phyloP scores from a whole-genome alignment of 106 monocot species.

The Phalaenopsis aphrodite region DNA sequence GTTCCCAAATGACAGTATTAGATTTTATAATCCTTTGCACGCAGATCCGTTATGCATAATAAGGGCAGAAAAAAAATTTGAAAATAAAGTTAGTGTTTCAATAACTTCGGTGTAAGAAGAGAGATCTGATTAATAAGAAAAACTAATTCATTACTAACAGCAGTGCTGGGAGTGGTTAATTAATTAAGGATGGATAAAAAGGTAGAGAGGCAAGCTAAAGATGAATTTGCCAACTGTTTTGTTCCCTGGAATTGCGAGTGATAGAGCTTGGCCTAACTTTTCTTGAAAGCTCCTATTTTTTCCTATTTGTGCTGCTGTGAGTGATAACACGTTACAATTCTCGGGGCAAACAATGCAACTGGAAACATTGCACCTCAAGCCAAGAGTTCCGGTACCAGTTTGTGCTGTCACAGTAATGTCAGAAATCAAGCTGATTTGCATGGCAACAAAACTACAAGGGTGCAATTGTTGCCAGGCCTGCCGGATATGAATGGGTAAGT shows the following conservation, averaged over 20 bases:
- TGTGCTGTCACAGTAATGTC: background rate
- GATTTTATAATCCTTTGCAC: background rate
- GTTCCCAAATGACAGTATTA: background rate
- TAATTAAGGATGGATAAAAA: background rate
- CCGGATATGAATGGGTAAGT: background rate
- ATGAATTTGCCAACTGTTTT: background rate
- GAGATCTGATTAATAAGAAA: too few species aligned
- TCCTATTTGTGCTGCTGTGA: background rate
- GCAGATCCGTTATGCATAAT: too few species aligned
- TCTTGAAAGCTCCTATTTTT: background rate
- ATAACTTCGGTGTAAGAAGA: too few species aligned
- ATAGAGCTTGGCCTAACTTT: background rate
- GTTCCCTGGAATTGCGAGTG: background rate
- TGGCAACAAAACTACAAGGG: background rate
- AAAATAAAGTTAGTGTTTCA: too few species aligned
- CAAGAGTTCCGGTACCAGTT: background rate
- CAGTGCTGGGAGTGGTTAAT: background rate
- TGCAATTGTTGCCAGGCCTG: background rate
- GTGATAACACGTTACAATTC: background rate
- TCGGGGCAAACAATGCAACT: background rate
- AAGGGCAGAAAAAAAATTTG: too few species aligned
- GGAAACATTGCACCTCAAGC: background rate
- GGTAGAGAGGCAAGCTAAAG: background rate
- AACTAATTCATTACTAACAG: background rate
- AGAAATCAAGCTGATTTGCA: background rate